These are phyloP conservation scores for Corymbia citriodora DNA, from an alignment of 441 rosid species.

Conservation along the genomic window DNA sequence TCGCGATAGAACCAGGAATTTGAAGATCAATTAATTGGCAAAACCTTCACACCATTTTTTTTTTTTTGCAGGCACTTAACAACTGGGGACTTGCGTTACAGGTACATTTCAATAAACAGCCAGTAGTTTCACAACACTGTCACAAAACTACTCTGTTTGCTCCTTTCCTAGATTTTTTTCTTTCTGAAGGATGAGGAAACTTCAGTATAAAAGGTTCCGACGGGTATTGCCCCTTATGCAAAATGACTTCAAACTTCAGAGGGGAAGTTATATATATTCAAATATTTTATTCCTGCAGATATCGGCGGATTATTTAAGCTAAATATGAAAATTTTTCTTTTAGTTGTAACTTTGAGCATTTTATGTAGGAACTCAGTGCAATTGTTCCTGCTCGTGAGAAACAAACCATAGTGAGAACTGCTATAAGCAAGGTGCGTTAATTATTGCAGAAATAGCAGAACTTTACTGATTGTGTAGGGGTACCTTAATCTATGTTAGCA, in stretches of 20 bases:
- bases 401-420: slow-evolving; percentile 88
- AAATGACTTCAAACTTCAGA: background rate
- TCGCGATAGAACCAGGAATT: slow-evolving; percentile 4
- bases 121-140: background rate
- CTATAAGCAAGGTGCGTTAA: slow-evolving; percentile 83
- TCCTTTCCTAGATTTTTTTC: background rate
- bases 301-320: background rate
- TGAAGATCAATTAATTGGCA: background rate
- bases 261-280: background rate
- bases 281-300: background rate
- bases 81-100: slow-evolving; percentile 98
- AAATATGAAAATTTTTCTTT: slow-evolving; percentile 1
- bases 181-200: background rate
- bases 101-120: slow-evolving; percentile 31
- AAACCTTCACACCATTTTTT: slow-evolving; percentile 5
- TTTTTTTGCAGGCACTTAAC: slow-evolving; percentile 77
- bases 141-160: background rate
- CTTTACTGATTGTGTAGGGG: background rate
- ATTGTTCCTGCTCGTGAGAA: slow-evolving; percentile 96
- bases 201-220: background rate
- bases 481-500: background rate
- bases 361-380: slow-evolving; percentile 85
- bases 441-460: slow-evolving; percentile 22
- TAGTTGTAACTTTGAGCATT: slow-evolving; percentile 1
- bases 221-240: background rate